These are phyloP conservation scores for Ceriops tagal DNA, from an alignment of 345 rosid genomes.

Conservation along the genomic window DNA sequence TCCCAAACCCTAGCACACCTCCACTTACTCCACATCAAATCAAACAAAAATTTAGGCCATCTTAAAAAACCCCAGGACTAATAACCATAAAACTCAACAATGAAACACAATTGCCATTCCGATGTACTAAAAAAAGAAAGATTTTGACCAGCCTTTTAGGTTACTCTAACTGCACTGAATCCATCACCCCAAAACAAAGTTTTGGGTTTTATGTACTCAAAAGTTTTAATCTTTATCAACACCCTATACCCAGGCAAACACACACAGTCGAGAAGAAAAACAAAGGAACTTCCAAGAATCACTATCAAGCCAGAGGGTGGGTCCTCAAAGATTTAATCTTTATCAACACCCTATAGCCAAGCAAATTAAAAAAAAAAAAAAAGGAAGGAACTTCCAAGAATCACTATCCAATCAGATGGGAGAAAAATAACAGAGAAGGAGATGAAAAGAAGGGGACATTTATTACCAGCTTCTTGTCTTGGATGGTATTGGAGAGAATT, in stretches of 20 bases:
- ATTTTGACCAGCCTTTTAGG: not conserved
- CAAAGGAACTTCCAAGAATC: not conserved
- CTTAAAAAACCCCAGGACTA: not conserved
- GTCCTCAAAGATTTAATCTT: not conserved
- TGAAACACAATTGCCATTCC: not conserved
- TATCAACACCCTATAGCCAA: not conserved
- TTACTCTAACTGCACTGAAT: not conserved
- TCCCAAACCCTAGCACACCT: no score
- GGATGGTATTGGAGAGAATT: conserved; percentile 59
- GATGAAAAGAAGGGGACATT: not conserved
- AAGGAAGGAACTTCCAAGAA: not conserved
- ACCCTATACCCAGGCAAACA: not conserved
- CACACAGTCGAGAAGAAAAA: not conserved
- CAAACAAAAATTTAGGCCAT: conserved; percentile 9
- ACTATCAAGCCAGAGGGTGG: not conserved
- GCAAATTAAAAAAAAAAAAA: not conserved
- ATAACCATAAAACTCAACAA: not conserved
- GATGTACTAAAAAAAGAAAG: no score
- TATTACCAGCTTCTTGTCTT: conserved; percentile 63
- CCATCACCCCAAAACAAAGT: not conserved
- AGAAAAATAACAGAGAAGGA: not conserved
- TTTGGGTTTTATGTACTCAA: not conserved
- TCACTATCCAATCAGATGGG: not conserved
- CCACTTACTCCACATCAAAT: not conserved
- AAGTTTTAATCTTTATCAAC: conserved; percentile 2